These are phyloP conservation scores for Melaleuca alternifolia DNA, from an alignment of 345 rosid genomes.

Conservation along the genomic window DNA sequence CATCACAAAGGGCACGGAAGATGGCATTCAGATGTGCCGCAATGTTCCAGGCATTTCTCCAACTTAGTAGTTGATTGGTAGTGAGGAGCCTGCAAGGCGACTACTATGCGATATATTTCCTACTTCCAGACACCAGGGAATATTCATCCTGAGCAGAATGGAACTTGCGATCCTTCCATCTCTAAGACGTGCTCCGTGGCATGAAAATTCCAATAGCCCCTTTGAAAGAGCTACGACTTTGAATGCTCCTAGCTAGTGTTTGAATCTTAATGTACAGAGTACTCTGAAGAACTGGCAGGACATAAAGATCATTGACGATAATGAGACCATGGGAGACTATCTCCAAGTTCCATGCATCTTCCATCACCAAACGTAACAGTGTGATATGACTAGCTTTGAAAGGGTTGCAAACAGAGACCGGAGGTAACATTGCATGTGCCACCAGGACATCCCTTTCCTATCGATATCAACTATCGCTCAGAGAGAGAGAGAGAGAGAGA, in stretches of 20 bases:
- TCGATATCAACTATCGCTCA: not conserved
- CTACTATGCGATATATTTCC: not conserved
- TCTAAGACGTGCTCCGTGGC: not conserved
- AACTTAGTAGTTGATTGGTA: not conserved
- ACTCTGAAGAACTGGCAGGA: not conserved
- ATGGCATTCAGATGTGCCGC: not conserved
- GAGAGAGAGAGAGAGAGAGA: not conserved
- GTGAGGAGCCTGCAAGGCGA: not conserved
- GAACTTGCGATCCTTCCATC: not conserved
- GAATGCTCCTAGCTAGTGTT: not conserved
- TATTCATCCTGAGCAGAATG: not conserved
- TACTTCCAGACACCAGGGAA: not conserved
- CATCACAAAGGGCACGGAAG: not conserved
- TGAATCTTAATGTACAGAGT: not conserved
- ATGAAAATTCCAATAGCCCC: not conserved
- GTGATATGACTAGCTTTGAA: not conserved
- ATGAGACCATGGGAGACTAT: not conserved
- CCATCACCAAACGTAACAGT: not conserved
- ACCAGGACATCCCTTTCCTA: not conserved
- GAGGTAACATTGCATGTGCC: not conserved
- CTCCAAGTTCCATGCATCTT: not conserved
- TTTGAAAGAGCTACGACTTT: not conserved
- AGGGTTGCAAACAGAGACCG: not conserved
- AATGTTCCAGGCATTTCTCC: not conserved
- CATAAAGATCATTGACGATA: not conserved